Base-by-base conservation (phyloP, 371 early-diverging fungal species). In the Apophysomyces trapeziformis region DNA sequence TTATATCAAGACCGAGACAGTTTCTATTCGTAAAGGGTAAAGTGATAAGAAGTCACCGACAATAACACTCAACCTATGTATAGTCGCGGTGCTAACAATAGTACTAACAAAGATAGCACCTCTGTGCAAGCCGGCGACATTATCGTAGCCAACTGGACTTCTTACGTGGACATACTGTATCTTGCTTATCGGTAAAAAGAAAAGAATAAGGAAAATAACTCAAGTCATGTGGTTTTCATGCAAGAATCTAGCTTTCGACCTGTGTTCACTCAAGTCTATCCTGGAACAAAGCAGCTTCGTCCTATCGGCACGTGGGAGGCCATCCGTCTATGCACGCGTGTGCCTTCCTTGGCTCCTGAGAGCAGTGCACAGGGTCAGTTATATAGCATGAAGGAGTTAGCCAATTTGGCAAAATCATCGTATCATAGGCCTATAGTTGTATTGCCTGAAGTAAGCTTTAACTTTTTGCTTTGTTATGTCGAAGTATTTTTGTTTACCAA, bases 111-210 rank as follows among this genome's bases (percentile, higher is more conserved):
- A 18, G 68, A 71, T 11, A 21, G 9, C 5, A 35, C 61, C n/a
- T 47, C 69, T 74, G 63, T 78, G 2, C 68, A 70, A 44, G 67
- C 81, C 14, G 94, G 93, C 59, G 88, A 93, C 68, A 61, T 96
- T 5, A 89, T 94, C 56, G 76, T 95, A 11, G 78, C 92, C 59
- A 96, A 95, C 74, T 93, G 93, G 82, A 84, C 87, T 1, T 95
- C 94, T 4, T 96, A 96, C 68, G 76, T 95, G 47, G 95, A 96
- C 61, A 70, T 95, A 5, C 56, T 96, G 43, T 93, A 92, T 60
- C 74, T 94, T n/a, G 87, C 88, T 4, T 87, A 75, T 65, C 72
- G 78, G 87, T 93, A 82, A 64, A 38, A 41, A 41, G 4, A 13
- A 41, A 41, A 41, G 13, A 41, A 41, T 21, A 57, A 6, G 32